These are phyloP conservation scores for Medicago ruthenica DNA, from an alignment of 306 rosid genomes.

Conservation along the genomic window DNA sequence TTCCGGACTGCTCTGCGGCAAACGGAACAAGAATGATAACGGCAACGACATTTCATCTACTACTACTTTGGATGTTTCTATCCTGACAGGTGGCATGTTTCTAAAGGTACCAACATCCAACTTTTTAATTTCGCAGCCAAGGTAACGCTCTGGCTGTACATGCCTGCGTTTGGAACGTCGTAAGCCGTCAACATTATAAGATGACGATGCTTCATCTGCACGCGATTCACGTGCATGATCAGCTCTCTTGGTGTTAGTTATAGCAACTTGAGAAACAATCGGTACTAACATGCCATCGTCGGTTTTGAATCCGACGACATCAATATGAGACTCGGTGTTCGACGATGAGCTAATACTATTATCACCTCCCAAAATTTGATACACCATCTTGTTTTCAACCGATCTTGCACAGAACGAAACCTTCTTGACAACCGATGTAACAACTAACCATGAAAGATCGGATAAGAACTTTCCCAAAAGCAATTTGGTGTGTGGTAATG, in stretches of 20 bases:
- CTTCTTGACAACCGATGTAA: constrained; percentile 63
- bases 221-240: constrained; percentile 32
- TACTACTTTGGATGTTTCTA: constrained; percentile 33
- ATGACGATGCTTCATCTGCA: constrained; percentile 46
- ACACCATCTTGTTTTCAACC: constrained; percentile 67
- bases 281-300: constrained; percentile 62
- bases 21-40: constrained; percentile 56
- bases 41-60: constrained; percentile 75
- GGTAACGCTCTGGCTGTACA: constrained; percentile 84
- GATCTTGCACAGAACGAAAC: constrained; percentile 69
- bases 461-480: constrained; percentile 67
- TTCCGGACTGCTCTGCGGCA: constrained; percentile 34
- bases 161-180: constrained; percentile 90
- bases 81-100: constrained; percentile 57
- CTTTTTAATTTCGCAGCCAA: constrained; percentile 66
- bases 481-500: constrained; percentile 66
- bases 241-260: constrained; percentile 32
- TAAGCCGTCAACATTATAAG: constrained; percentile 52
- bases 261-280: constrained; percentile 52
- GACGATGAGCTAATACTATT: constrained; percentile 34
- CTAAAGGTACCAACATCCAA: constrained; percentile 66
- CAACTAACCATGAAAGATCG: constrained; percentile 84
- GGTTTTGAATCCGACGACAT: constrained; percentile 61
- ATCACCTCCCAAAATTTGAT: constrained; percentile 61
- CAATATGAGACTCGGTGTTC: constrained; percentile 41